Evolutionary conservation across 1,284 basidiomycete species (phyloP), one percentile per base, ranked within the genome.

Genomic region (Austroboletus novae-zelandiae): DNA sequence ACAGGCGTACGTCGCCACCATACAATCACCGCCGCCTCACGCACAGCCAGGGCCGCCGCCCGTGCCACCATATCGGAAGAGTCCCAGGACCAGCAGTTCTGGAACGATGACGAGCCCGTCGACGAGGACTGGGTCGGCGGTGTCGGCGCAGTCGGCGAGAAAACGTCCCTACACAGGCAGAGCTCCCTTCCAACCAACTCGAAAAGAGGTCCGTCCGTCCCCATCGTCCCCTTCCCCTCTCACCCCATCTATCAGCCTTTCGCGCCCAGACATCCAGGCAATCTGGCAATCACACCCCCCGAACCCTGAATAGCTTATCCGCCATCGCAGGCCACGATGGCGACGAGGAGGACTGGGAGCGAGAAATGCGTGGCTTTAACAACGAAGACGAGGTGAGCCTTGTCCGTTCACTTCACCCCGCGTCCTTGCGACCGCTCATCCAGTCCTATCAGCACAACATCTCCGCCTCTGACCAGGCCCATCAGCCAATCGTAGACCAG

Each of bases 321-420:
- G 85, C 85, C 49, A 91, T 91, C 67, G 81, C 86, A 45, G 89
- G 89, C 41, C 87, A 89, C 61, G 88, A 90, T 59, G 87, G 83
- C 59, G 88, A 91, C 55, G 89, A 91, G 66, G 89, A 90, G 57
- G 85, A 88, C 53, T 91, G 89, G 89, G 87, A 89, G 65, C 73
- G 76, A 40, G 82, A 83, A 32, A 77, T 84, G 62, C 76, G 75
- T 14, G 81, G 79, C 62, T 75, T 67, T 69, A 68, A 67, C 50
- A 67, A 80, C 57, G 83, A 86, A 41, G 86, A 86, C 36, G 84
- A 84, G 71, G 84, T 85, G 54, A 62, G 64, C 60, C 17, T 20
- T 18, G 34, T 40, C 37, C 29, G 8, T 48, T 54, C 46, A 40
- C 49, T 56, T 52, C 50, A 47, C 43, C 18, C 36, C 27, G 27